These are phyloP conservation scores for Neonectria punicea DNA, from an alignment of 2,329 filamentous ascomycete genomes.

Conservation along the genomic window DNA sequence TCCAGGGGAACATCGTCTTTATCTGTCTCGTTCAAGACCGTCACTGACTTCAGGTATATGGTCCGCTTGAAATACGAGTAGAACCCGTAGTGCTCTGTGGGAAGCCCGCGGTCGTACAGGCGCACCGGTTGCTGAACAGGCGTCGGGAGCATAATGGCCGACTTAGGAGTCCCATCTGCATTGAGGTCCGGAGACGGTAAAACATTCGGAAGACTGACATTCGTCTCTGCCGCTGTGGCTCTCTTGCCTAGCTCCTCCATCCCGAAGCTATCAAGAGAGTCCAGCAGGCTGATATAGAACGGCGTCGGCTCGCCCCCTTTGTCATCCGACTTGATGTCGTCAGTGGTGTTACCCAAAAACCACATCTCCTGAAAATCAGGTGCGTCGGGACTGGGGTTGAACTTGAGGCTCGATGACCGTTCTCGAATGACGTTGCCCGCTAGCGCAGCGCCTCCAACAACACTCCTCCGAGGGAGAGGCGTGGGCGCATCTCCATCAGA, in stretches of 20 bases:
- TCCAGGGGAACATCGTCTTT: constrained; percentile 59
- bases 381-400: constrained; percentile 65
- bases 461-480: constrained; percentile 39
- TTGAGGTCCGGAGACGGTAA: constrained; percentile 73
- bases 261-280: constrained; percentile 52
- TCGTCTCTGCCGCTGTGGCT: constrained; percentile 30
- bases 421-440: constrained; percentile 38
- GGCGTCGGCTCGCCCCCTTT: constrained; percentile 90
- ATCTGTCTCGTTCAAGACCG: constrained; percentile 57
- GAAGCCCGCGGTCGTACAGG: constrained; percentile 83
- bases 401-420: constrained; percentile 38
- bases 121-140: constrained; percentile 81
- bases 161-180: constrained; percentile 76
- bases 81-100: constrained; percentile 91
- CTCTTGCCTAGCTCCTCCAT: constrained; percentile 41
- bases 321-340: constrained; percentile 70
- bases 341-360: constrained; percentile 89
- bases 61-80: constrained; percentile 92
- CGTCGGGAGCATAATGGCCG: constrained; percentile 77
- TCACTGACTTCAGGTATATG: constrained; percentile 78
- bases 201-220: constrained; percentile 48
- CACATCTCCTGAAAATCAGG: constrained; percentile 76
- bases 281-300: constrained; percentile 83
- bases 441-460: constrained; percentile 38
- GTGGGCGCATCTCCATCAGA: constrained; percentile 51